A percentile compares a stretch with the other conserved stretches of the same genome.
Conservation (phyloP, 768 basidiomycete genomes). For the Lyophyllum decastes region DNA sequence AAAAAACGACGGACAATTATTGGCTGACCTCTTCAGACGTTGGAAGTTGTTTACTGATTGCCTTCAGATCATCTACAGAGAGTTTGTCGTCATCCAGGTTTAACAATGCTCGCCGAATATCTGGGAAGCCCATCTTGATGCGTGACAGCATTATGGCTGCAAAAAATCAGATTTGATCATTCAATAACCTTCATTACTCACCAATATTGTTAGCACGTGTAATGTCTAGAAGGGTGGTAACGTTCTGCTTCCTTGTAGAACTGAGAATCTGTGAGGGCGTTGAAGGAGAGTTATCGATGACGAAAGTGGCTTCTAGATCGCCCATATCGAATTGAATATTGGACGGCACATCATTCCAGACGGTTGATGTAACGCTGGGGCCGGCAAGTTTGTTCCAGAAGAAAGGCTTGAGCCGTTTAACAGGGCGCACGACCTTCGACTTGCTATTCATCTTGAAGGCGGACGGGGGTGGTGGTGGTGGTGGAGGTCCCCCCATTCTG, state of each 20-base stretch:
- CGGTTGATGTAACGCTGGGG: conserved; percentile 44
- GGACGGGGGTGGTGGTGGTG: conserved; percentile 41
- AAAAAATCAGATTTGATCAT: conserved; percentile 1
- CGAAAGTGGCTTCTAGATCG: conserved; percentile 77
- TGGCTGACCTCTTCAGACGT: conserved; percentile 74
- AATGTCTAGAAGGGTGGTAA: conserved; percentile 76
- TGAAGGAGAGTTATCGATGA: conserved; percentile 49
- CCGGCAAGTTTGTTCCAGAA: conserved; percentile 85
- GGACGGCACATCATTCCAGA: conserved; percentile 68
- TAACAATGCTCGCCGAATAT: conserved; percentile 72
- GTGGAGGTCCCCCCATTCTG: conserved; percentile 23
- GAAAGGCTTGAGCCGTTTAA: conserved; percentile 76
- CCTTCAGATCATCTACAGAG: conserved; percentile 74
- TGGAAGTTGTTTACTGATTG: conserved; percentile 74
- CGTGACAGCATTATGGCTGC: conserved; percentile 83
- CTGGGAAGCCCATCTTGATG: conserved; percentile 63
- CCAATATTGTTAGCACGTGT: conserved; percentile 85
- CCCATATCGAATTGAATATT: conserved; percentile 53
- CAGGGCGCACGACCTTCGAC: conserved; percentile 41
- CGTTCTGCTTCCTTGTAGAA: conserved; percentile 54
- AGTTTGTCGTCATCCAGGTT: conserved; percentile 69
- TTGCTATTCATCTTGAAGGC: conserved; percentile 33
- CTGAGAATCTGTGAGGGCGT: conserved; percentile 43
- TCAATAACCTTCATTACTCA: conserved; percentile 27
- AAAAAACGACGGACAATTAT: background rate